Evolutionary conservation across 768 basidiomycete species (phyloP), one percentile per base, ranked within the genome.

Genomic region (Hericium rajendrae): DNA sequence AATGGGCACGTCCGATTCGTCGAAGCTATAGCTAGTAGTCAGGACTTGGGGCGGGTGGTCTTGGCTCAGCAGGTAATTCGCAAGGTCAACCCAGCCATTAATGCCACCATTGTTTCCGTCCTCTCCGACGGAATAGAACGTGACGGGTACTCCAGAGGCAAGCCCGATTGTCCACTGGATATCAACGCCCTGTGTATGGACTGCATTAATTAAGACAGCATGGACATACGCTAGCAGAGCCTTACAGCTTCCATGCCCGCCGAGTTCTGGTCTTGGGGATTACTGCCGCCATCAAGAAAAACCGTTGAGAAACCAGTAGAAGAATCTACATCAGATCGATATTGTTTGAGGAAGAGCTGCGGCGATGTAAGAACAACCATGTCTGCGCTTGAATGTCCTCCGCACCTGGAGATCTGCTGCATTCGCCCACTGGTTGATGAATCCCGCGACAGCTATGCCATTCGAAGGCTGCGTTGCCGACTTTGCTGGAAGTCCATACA

Each of bases 121-220:
- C 15, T 58, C 39, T 48, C 67, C 66, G 37, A 68, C 67, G 37
- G 67, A 65, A 57, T 68, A 58, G 61, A 68, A 68, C 9, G 46
- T 60, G 4, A 56, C 57, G 12, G 65, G 67, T 20, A 69, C 66
- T 20, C 59, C 64, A 2, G 54, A 53, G 37, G 64, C 65, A 11
- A 66, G 38, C 8, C 61, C 63, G 3, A 61, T 57, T 3, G 61
- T 61, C 55, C 65, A 67, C 51, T 65, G 60, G 15, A 55, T 58
- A 53, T 67, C 64, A 49, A 64, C 51, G 38, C 60, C 58, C 64
- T 65, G 49, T n/a, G 6, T 40, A 32, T 39, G 39, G 46, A 22
- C 9, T 10, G 41, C 18, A 6, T 41, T 6, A 43, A 11, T 16
- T 16, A n/a, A 12, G 43, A 13, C 40, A 46, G 1, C 22, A 46